A percentile compares a stretch with the other conserved stretches of the same genome.
Conservation (phyloP, 2,329 filamentous ascomycete species). For the Pleurostoma richardsiae region DNA sequence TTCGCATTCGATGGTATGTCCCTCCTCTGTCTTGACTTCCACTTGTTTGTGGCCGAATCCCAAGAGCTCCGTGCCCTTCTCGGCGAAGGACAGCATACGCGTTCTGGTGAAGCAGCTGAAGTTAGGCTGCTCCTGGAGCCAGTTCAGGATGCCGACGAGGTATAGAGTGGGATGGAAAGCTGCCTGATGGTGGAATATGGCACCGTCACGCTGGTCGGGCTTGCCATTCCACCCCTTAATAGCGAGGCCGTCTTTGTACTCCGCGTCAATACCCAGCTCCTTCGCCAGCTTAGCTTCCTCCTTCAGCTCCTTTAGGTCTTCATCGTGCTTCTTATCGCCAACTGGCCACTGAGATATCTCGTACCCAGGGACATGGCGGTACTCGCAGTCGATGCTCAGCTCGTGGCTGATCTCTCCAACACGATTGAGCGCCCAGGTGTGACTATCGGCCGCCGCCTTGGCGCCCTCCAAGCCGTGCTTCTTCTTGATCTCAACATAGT, state of each 20-base stretch:
- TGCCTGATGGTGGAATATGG: conserved; percentile 40
- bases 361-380: conserved; percentile 42
- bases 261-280: conserved; percentile 34
- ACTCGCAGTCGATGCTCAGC: conserved; percentile 51
- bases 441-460: conserved; percentile 43
- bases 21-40: conserved; percentile 37
- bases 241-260: conserved; percentile 35
- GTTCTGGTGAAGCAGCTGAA: conserved; percentile 49
- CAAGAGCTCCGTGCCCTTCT: conserved; percentile 39
- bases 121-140: conserved; percentile 43
- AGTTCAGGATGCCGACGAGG: conserved; percentile 43
- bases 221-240: conserved; percentile 46
- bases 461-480: conserved; percentile 47
- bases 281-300: conserved; percentile 38
- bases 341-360: conserved; percentile 42
- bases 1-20: conserved; percentile 39
- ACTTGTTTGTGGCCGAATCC: conserved; percentile 39
- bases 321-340: conserved; percentile 32
- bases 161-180: conserved; percentile 55
- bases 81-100: conserved; percentile 38
- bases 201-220: conserved; percentile 44
- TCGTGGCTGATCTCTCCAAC: conserved; percentile 43
- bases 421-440: conserved; percentile 46
- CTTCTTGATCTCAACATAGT: conserved; percentile 42
- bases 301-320: conserved; percentile 38